A percentile compares a stretch with the other conserved stretches of the same genome.
These are phyloP conservation scores for Aspergillus sergii DNA, from an alignment of 2,329 filamentous ascomycete genomes.

Conservation along the genomic window DNA sequence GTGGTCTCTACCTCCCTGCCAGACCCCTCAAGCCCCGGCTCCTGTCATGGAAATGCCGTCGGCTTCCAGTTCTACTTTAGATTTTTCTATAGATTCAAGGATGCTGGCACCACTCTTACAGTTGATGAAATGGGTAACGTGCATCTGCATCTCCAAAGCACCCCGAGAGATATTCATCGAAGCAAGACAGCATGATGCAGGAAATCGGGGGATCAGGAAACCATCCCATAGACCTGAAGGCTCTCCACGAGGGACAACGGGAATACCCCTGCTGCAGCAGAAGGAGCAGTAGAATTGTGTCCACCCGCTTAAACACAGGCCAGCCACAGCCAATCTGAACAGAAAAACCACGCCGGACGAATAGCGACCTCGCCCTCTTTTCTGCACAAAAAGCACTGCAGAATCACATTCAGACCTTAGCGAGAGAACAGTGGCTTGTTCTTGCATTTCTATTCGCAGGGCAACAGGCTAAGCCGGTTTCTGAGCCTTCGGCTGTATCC, in stretches of 20 bases:
- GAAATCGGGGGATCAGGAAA: background rate
- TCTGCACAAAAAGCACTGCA: background rate
- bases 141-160: background rate
- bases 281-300: background rate
- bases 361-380: background rate
- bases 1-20: background rate
- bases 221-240: background rate
- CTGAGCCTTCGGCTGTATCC: background rate
- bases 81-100: background rate
- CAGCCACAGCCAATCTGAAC: background rate
- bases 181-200: background rate
- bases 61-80: background rate
- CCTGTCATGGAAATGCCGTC: background rate
- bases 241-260: background rate
- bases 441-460: conserved; percentile 7
- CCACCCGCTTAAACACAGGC: background rate
- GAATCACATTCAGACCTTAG: conserved; percentile 5
- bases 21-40: background rate
- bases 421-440: background rate
- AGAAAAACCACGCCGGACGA: background rate
- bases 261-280: background rate
- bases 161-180: background rate
- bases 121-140: background rate
- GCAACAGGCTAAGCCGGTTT: conserved; percentile 3
- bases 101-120: background rate